phyloP scores from a whole-genome alignment of 352 stramenopile species.

The Lagenidium giganteum region DNA sequence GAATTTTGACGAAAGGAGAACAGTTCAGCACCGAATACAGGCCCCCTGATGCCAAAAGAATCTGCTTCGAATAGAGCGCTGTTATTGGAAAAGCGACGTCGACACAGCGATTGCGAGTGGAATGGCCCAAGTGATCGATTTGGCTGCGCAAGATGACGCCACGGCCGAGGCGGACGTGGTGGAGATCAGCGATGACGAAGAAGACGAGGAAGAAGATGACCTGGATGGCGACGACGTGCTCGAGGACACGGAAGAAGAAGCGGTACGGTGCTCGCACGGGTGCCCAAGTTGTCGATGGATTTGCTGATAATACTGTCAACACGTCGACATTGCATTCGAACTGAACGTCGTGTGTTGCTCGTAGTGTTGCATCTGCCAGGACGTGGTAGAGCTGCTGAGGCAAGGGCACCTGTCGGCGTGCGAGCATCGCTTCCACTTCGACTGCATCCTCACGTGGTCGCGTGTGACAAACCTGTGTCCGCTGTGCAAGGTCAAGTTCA shows the following conservation, averaged over 20 bases:
- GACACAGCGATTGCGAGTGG: slow-evolving; percentile 6
- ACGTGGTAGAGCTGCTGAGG: slow-evolving; percentile 40
- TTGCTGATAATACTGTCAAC: neutral
- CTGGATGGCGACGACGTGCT: slow-evolving; percentile 19
- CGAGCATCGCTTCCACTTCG: slow-evolving; percentile 81
- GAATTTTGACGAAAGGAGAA: too few species aligned
- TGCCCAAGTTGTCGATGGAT: neutral
- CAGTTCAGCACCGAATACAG: too few species aligned
- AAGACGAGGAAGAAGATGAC: slow-evolving; percentile 11
- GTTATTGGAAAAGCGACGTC: neutral
- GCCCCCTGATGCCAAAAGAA: neutral
- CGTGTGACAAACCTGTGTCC: slow-evolving; percentile 83
- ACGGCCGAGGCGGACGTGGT: slow-evolving; percentile 5
- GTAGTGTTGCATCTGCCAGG: slow-evolving; percentile 82
- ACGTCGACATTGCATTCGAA: neutral
- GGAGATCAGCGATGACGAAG: slow-evolving; percentile 6
- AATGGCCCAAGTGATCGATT: neutral
- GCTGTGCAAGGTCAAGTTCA: slow-evolving; percentile 76
- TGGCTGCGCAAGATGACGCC: slow-evolving; percentile 4
- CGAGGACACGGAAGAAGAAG: slow-evolving; percentile 30
- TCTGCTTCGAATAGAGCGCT: too few species aligned
- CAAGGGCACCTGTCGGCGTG: slow-evolving; percentile 58
- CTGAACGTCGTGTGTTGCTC: neutral
- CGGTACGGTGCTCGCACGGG: slow-evolving; percentile 15
- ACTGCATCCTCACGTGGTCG: slow-evolving; percentile 78